Percentiles rank a stretch among this genome's conserved stretches.
These are phyloP conservation scores for Petunia hybrid DNA, from an alignment of 305 asterid species.

Conservation along the genomic window DNA sequence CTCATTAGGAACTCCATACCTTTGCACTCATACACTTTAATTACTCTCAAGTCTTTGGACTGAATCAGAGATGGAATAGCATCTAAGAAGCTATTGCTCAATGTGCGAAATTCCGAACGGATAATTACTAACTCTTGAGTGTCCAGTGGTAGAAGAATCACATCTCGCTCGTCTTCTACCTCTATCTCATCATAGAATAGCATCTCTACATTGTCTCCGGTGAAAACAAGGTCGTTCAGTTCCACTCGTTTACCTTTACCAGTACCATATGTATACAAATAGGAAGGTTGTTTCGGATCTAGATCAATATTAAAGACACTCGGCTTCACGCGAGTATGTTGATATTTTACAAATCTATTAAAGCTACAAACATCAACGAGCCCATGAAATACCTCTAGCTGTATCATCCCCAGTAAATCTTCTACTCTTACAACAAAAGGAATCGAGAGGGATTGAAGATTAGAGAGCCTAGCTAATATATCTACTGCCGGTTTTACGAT, in stretches of 20 bases:
- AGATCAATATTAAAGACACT: background rate
- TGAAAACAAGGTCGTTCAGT: background rate
- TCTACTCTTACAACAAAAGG: background rate
- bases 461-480: background rate
- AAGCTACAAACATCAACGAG: no score
- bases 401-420: background rate
- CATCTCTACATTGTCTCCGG: background rate
- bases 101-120: background rate
- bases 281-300: background rate
- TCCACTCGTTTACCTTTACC: no score
- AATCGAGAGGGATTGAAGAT: constrained; percentile 27
- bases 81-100: background rate
- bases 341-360: background rate
- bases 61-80: background rate
- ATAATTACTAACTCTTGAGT: constrained; percentile 11
- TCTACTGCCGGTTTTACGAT: background rate
- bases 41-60: background rate
- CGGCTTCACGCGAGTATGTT: background rate
- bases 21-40: background rate
- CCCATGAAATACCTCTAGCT: no score
- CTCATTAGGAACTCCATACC: constrained; percentile 27
- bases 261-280: background rate
- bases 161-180: background rate
- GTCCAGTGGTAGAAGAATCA: constrained; percentile 22
- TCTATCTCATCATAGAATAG: background rate